phyloP scores from a whole-genome alignment of 129 eudicot genomes.

The Flaveria bidentis region DNA sequence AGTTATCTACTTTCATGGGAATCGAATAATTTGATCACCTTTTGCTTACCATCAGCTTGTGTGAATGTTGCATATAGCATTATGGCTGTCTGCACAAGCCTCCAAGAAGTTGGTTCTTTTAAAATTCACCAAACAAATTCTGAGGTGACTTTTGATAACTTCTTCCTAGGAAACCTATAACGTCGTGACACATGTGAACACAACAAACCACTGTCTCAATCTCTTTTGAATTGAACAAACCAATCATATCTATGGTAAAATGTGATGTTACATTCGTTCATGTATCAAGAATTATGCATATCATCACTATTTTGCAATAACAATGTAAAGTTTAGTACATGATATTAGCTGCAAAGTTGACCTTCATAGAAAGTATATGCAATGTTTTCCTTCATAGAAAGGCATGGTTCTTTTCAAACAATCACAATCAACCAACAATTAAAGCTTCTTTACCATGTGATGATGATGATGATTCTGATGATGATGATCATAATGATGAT shows the following conservation, averaged over 20 bases:
- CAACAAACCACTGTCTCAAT: neutral
- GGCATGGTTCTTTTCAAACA: slow-evolving; percentile 33
- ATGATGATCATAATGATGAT: slow-evolving; percentile 25
- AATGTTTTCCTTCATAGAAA: slow-evolving; percentile 34
- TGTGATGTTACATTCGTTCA: neutral
- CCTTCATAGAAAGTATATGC: slow-evolving; percentile 26
- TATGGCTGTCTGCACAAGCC: slow-evolving; percentile 26
- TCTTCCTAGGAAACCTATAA: slow-evolving; percentile 11
- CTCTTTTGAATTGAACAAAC: slow-evolving; percentile 1
- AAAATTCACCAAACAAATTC: slow-evolving; percentile 23
- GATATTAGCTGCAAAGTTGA: slow-evolving; percentile 12
- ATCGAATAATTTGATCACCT: slow-evolving; percentile 15
- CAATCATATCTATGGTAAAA: neutral
- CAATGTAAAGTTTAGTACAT: neutral
- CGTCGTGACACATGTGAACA: slow-evolving; percentile 5
- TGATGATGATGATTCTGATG: neutral
- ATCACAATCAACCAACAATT: slow-evolving; percentile 41
- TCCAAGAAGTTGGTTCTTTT: slow-evolving; percentile 30
- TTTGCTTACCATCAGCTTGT: slow-evolving; percentile 19
- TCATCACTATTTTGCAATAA: neutral
- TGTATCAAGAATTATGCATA: too few relatives aligned
- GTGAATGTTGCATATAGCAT: slow-evolving; percentile 14
- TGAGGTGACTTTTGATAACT: slow-evolving; percentile 11
- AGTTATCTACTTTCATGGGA: neutral
- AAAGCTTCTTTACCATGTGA: slow-evolving; percentile 50